Evolutionary conservation across 441 rosid species (phyloP).

Genomic region (Brassica balearica): DNA sequence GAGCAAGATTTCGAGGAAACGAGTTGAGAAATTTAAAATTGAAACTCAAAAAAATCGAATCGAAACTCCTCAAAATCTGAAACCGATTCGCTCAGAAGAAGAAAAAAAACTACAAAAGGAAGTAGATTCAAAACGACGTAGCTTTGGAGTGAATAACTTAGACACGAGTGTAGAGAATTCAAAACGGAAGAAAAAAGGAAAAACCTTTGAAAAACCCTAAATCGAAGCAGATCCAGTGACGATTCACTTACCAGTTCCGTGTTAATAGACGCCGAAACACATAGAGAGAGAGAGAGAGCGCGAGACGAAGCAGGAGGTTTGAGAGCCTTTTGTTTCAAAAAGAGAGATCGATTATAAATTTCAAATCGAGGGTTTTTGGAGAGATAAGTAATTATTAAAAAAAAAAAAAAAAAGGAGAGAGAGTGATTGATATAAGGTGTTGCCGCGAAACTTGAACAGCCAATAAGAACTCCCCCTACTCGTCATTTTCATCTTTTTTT

Average conservation of each 20-base stretch:
- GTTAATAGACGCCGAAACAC: neutral
- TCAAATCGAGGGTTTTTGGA: neutral
- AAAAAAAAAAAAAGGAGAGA: neutral
- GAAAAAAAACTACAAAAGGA: no score
- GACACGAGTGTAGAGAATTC: neutral
- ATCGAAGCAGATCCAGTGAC: neutral
- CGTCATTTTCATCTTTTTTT: neutral
- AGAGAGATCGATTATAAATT: constrained; percentile 8
- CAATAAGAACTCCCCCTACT: neutral
- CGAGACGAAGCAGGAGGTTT: neutral
- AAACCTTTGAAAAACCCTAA: neutral
- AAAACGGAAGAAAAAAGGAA: neutral
- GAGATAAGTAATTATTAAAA: no score
- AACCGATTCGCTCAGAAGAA: no score
- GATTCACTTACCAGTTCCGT: neutral
- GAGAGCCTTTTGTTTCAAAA: neutral
- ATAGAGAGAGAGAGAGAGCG: neutral
- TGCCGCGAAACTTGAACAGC: constrained; percentile 7
- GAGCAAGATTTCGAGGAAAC: neutral
- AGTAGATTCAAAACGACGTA: neutral
- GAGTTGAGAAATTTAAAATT: neutral
- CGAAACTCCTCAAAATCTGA: neutral
- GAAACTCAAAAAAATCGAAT: neutral
- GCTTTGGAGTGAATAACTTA: neutral
- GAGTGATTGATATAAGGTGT: neutral